phyloP scores from a whole-genome alignment of 495 filamentous ascomycete genomes.

The Aspergillus conjunctus region DNA sequence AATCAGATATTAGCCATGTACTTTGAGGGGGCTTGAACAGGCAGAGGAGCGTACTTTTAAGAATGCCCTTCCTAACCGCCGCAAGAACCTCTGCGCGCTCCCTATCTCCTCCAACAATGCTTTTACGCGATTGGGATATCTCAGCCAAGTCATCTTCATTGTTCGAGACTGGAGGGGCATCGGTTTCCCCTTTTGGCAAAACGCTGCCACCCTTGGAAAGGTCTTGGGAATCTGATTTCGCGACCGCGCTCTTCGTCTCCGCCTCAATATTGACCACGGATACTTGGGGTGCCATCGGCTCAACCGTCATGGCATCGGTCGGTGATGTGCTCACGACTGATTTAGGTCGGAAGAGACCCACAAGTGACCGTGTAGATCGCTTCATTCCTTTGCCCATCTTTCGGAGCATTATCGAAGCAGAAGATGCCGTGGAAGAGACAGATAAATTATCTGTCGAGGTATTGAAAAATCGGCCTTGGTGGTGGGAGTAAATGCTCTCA shows the following conservation, averaged over 20 bases:
- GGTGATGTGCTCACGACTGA: slow-evolving; percentile 78
- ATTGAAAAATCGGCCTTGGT: slow-evolving; percentile 80
- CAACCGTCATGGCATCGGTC: slow-evolving; percentile 61
- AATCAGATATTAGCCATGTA: slow-evolving; percentile 20
- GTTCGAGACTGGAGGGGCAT: slow-evolving; percentile 32
- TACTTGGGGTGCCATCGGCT: slow-evolving; percentile 74
- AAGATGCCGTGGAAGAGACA: slow-evolving; percentile 96
- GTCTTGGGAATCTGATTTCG: slow-evolving; percentile 70
- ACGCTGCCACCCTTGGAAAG: slow-evolving; percentile 75
- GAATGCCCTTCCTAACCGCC: slow-evolving; percentile 87
- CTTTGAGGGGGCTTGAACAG: background rate
- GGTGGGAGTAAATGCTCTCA: slow-evolving; percentile 83
- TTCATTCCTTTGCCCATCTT: slow-evolving; percentile 99
- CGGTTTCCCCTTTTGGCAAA: slow-evolving; percentile 79
- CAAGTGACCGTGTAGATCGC: slow-evolving; percentile 83
- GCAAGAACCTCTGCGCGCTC: slow-evolving; percentile 91
- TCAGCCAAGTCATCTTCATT: slow-evolving; percentile 61
- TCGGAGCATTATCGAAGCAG: slow-evolving; percentile 97
- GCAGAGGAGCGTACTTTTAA: slow-evolving; percentile 74
- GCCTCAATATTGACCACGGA: slow-evolving; percentile 96
- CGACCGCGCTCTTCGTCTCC: slow-evolving; percentile 81
- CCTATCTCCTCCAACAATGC: slow-evolving; percentile 85
- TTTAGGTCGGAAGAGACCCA: slow-evolving; percentile 93
- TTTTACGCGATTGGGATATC: slow-evolving; percentile 67
- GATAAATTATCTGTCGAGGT: slow-evolving; percentile 96